Conservation (phyloP, 179 eudicot genomes). For the Patellifolia procumbens region DNA sequence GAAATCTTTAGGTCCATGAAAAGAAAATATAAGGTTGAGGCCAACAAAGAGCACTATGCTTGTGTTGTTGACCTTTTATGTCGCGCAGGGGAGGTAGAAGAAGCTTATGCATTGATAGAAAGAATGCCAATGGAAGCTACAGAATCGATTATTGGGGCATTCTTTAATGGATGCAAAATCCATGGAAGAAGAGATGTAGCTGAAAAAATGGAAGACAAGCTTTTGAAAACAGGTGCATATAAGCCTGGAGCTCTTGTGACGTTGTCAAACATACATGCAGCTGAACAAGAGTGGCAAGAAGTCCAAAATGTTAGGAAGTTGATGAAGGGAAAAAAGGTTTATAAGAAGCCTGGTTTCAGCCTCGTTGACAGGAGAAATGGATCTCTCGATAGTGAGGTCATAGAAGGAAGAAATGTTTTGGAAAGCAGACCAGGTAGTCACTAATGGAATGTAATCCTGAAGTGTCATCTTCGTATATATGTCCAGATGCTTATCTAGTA, state of each 20-base stretch:
- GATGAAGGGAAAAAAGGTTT: conserved; percentile 51
- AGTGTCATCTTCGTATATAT: neutral
- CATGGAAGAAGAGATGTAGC: conserved; percentile 69
- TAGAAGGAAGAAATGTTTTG: conserved; percentile 1
- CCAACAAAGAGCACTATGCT: conserved; percentile 57
- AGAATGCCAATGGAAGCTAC: no score
- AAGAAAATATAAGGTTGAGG: conserved; percentile 36
- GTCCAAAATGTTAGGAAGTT: no score
- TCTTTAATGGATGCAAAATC: conserved; percentile 61
- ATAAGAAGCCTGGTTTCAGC: conserved; percentile 53
- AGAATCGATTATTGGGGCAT: conserved; percentile 56
- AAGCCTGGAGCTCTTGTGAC: conserved; percentile 54
- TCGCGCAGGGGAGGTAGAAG: conserved; percentile 63
- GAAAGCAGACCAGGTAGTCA: conserved; percentile 15
- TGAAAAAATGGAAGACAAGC: conserved; percentile 35
- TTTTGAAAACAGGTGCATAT: conserved; percentile 33
- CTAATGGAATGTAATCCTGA: conserved; percentile 8
- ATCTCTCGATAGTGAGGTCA: conserved; percentile 1
- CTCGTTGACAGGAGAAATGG: conserved; percentile 25
- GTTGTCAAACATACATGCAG: no score
- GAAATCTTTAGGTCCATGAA: conserved; percentile 56
- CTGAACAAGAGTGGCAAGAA: no score
- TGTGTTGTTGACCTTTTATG: conserved; percentile 65
- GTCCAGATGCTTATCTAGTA: no score
- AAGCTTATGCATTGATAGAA: conserved; percentile 48